Evolutionary conservation across 768 basidiomycete genomes (phyloP), one percentile per base, ranked within the genome.

Genomic region (Rhizopogon salebrosus): DNA sequence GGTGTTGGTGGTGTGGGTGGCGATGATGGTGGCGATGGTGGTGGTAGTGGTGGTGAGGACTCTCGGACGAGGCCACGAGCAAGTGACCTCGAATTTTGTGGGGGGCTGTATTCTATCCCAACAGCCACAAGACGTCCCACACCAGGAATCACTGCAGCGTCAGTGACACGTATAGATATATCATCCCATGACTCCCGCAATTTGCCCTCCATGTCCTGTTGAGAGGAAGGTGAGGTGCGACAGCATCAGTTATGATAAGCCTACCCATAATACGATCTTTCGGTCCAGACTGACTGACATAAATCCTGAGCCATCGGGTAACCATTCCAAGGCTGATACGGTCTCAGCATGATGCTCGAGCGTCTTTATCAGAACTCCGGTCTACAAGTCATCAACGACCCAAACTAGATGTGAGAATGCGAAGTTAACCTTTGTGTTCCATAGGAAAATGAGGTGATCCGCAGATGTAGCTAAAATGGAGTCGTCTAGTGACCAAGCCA

Each of bases 401-500:
- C 52, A 49, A 49, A 53, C 39, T 24, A 52, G 22, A 43, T 37
- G 38, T 22, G 49, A 34, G 13, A 41, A 50, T 31, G 51, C 16
- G 52, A 27, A 20, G n/a, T 64, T 64, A 59, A 94, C 95, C 80
- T 86, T 83, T 34, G 85, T 77, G 66, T 95, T 86, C 93, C 94
- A 99, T 62, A 98, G 75, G 72, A 88, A 87, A 67, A 99, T 85
- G 43, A 73, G 67, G 42, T 85, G 76, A 57, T 98, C 94, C 22
- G 92, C 78, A 36, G 87, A 85, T 6, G 92, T 93, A 40, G 97
- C 77, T 54, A 99, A 73, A 57, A 89, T 77, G 18, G 80, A 72
- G 62, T 95, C 93, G 62, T 98, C 92, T 49, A 86, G 76, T 24
- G 97, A 97, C 95, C 95, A 99, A 1, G 93, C 85, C 54, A 99